Evolutionary conservation across 1,139 yeast genomes (phyloP).

Genomic region (Lodderomyces oxycetoniae): DNA sequence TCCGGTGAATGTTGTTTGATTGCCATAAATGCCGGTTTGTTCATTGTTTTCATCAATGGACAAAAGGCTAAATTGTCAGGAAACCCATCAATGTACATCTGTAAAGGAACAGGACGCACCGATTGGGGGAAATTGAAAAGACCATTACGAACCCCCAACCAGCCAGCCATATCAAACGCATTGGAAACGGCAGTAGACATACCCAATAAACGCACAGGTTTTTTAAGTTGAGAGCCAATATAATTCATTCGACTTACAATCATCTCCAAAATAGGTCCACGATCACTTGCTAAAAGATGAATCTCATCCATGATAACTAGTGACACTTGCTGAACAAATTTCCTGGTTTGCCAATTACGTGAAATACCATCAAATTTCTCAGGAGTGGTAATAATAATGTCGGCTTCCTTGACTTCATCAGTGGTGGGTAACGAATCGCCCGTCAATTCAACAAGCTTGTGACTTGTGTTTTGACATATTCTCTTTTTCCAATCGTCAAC

Average conservation of each 20-base stretch:
- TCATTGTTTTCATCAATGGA: conserved; percentile 97
- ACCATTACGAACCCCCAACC: conserved; percentile 91
- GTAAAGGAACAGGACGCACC: conserved; percentile 95
- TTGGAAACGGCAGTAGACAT: conserved; percentile 98
- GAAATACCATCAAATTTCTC: conserved; percentile 98
- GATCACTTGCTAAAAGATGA: conserved; percentile 92
- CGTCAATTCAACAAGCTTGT: conserved; percentile 82
- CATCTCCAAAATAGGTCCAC: conserved; percentile 98
- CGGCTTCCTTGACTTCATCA: conserved; percentile 78
- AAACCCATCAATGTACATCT: conserved; percentile 97
- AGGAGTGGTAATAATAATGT: conserved; percentile 92
- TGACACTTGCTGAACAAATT: conserved; percentile 86
- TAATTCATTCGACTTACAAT: conserved; percentile 98
- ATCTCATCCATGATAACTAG: conserved; percentile 97
- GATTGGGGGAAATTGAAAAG: conserved; percentile 91
- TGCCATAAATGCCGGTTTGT: conserved; percentile 95
- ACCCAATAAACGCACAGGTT: conserved; percentile 79
- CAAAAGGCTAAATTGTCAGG: conserved; percentile 92
- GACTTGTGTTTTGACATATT: conserved; percentile 57
- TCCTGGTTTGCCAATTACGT: conserved; percentile 95
- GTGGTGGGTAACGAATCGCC: conserved; percentile 97
- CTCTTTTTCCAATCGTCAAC: conserved; percentile 91
- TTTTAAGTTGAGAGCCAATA: conserved; percentile 69
- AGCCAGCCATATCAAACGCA: conserved; percentile 96
- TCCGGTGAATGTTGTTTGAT: conserved; percentile 91